Conservation (phyloP, 352 stramenopile genomes). For the Saprolegnia parasitica region DNA sequence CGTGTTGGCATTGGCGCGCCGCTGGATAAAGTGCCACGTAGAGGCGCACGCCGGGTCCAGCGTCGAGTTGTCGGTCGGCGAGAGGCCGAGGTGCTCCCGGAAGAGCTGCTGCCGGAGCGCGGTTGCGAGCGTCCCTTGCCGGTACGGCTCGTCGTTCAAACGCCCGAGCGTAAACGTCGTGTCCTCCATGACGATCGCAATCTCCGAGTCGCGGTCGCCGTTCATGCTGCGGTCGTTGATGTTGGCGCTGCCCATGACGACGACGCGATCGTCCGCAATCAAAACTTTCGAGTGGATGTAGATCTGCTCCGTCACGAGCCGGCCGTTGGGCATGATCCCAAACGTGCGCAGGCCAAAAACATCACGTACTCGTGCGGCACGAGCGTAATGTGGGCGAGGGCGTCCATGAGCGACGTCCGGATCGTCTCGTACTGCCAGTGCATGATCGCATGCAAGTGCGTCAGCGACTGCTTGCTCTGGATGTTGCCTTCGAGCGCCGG, state of each 20-base stretch:
- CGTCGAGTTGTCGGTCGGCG: conserved; percentile 50
- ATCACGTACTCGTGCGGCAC: conserved; percentile 70
- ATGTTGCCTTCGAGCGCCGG: conserved; percentile 83
- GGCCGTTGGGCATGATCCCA: conserved; percentile 71
- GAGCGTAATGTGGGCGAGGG: conserved; percentile 55
- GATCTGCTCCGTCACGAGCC: conserved; percentile 83
- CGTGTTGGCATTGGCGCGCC: conserved; percentile 56
- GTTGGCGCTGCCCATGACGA: conserved; percentile 91
- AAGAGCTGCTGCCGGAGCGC: conserved; percentile 75
- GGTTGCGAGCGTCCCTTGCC: conserved; percentile 53
- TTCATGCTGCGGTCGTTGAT: conserved; percentile 95
- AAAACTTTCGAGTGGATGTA: conserved; percentile 91
- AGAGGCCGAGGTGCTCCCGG: conserved; percentile 69
- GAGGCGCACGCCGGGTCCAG: conserved; percentile 52
- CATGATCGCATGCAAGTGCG: conserved; percentile 83
- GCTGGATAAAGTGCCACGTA: conserved; percentile 62
- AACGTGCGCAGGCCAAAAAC: conserved; percentile 85
- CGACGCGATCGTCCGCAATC: conserved; percentile 86
- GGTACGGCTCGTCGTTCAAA: conserved; percentile 72
- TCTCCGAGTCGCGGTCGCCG: conserved; percentile 86
- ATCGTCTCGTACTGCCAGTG: conserved; percentile 87
- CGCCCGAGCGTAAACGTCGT: conserved; percentile 56
- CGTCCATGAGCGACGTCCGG: conserved; percentile 68
- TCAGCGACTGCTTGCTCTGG: conserved; percentile 65
- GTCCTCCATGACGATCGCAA: conserved; percentile 80